Percentiles rank a stretch among this genome's conserved stretches.
phyloP scores from a whole-genome alignment of 2,329 filamentous ascomycete genomes.

The Coniochaeta sp. region DNA sequence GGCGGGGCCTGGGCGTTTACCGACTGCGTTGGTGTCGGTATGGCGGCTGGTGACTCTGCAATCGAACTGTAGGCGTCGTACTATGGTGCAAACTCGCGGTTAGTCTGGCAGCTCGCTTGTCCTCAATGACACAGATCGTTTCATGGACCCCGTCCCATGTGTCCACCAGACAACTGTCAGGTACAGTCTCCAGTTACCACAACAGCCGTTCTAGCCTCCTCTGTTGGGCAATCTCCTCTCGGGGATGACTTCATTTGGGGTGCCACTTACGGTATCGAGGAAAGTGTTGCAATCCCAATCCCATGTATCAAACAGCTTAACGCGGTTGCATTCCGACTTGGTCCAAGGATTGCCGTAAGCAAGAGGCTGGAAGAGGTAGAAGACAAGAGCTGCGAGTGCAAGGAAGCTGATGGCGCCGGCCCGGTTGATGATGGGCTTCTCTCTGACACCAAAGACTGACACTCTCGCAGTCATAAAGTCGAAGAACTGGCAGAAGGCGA shows the following conservation, averaged over 20 bases:
- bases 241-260: slow-evolving; percentile 27
- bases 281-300: slow-evolving; percentile 99
- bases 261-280: slow-evolving; percentile 67
- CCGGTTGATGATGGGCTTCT: slow-evolving; percentile 67
- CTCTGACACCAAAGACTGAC: slow-evolving; percentile 56
- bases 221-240: slow-evolving; percentile 23
- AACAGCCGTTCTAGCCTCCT: slow-evolving; percentile 7
- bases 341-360: slow-evolving; percentile 95
- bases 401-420: slow-evolving; percentile 68
- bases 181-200: not conserved
- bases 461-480: slow-evolving; percentile 78
- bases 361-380: slow-evolving; percentile 79
- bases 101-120: not conserved
- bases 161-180: not conserved
- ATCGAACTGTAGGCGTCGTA: slow-evolving; percentile 39
- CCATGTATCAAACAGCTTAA: slow-evolving; percentile 85
- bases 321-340: slow-evolving; percentile 72
- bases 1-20: slow-evolving; percentile 8
- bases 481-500: slow-evolving; percentile 80
- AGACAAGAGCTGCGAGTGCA: slow-evolving; percentile 64
- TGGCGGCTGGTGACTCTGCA: slow-evolving; percentile 12
- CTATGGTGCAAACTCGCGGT: slow-evolving; percentile 18
- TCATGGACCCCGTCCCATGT: too few relatives aligned
- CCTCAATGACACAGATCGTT: not conserved
- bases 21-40: slow-evolving; percentile 14